These are phyloP conservation scores for Brassica juncea DNA, from an alignment of 345 rosid genomes.

Conservation along the genomic window DNA sequence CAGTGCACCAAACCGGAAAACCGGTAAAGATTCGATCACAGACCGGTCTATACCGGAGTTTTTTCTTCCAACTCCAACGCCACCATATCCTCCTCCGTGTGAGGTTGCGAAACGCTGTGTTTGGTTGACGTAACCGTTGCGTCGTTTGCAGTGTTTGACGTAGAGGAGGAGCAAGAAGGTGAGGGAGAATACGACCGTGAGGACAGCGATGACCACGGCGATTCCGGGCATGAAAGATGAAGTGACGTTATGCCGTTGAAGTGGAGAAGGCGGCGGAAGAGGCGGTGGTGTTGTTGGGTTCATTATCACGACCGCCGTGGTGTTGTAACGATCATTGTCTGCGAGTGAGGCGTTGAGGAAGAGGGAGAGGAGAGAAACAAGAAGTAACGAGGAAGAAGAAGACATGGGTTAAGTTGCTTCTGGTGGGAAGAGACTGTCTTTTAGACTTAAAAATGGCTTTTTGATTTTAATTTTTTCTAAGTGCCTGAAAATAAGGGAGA, in stretches of 20 bases:
- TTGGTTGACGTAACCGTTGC: conserved; percentile 27
- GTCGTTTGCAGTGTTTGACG: conserved; percentile 69
- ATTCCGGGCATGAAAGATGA: conserved; percentile 64
- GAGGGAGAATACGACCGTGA: conserved; percentile 67
- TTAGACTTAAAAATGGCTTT: conserved; percentile 3
- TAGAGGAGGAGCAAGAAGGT: conserved; percentile 79
- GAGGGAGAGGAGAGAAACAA: conserved; percentile 20
- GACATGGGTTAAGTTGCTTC: conserved; percentile 27
- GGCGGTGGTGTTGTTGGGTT: conserved; percentile 6
- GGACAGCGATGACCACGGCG: conserved; percentile 59
- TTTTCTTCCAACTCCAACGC: conserved; percentile 36
- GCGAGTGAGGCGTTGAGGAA: conserved; percentile 30
- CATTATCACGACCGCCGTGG: conserved; percentile 20
- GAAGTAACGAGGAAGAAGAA: conserved; percentile 18
- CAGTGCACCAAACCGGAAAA: conserved; percentile 76
- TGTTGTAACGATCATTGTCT: conserved; percentile 11
- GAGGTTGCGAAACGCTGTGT: conserved; percentile 30
- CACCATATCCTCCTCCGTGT: conserved; percentile 1
- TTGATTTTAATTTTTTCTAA: background rate
- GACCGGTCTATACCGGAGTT: conserved; percentile 81
- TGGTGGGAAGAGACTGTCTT: conserved; percentile 30
- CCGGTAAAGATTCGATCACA: conserved; percentile 73
- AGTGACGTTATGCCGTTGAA: conserved; percentile 16
- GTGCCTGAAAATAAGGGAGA: conserved; percentile 43
- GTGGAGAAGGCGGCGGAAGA: conserved; percentile 36